phyloP scores from a whole-genome alignment of 1,284 basidiomycete genomes.

The Mycena sp. region DNA sequence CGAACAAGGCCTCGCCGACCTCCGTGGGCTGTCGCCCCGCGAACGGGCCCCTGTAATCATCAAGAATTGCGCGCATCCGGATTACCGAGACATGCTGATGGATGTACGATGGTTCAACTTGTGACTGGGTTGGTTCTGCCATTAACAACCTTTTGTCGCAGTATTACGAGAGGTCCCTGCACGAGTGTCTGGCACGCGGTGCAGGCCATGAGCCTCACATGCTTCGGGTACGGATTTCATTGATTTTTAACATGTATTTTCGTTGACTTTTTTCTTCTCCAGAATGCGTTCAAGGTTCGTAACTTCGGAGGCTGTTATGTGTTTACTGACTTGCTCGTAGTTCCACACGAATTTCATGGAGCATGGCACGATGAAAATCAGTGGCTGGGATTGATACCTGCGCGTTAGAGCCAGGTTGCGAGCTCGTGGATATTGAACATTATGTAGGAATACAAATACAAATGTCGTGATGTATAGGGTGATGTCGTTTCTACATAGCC shows the following conservation, averaged over 20 bases:
- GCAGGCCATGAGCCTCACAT: slow-evolving; percentile 62
- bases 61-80: slow-evolving; percentile 59
- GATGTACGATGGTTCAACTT: slow-evolving; percentile 42
- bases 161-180: slow-evolving; percentile 58
- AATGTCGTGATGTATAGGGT: slow-evolving; percentile 10
- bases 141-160: slow-evolving; percentile 24
- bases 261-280: slow-evolving; percentile 5
- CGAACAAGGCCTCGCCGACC: slow-evolving; percentile 60
- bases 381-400: slow-evolving; percentile 24
- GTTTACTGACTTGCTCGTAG: slow-evolving; percentile 1
- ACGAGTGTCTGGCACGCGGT: slow-evolving; percentile 56
- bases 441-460: slow-evolving; percentile 7
- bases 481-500: slow-evolving; percentile 14
- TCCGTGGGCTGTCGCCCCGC: slow-evolving; percentile 57
- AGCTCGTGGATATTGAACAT: no score
- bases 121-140: not conserved
- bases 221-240: slow-evolving; percentile 45
- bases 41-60: slow-evolving; percentile 61
- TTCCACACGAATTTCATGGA: slow-evolving; percentile 27
- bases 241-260: not conserved
- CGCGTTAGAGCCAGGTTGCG: no score
- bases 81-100: slow-evolving; percentile 54
- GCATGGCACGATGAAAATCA: slow-evolving; percentile 30
- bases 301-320: not conserved
- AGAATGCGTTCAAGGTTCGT: slow-evolving; percentile 53